Conservation (phyloP, 352 stramenopile species). For the Globisporangium alternatum region DNA sequence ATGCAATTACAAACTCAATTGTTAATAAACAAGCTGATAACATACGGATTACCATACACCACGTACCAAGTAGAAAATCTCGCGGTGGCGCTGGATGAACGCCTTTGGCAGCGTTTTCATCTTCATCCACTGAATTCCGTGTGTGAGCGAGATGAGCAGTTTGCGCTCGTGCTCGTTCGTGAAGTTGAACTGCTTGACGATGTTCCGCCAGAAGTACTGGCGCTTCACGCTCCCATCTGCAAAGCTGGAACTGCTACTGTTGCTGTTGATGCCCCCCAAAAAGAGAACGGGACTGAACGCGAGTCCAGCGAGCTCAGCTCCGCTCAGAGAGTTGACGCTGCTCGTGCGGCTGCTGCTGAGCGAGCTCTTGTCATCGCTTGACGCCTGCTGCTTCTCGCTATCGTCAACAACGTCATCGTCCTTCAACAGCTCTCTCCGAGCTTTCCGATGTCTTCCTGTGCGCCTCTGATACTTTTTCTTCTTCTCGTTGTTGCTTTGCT, state of each 20-base stretch:
- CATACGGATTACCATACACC: not conserved
- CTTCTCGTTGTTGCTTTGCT: not conserved
- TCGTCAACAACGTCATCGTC: not conserved
- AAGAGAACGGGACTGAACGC: not conserved
- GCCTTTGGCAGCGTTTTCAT: conserved; percentile 40
- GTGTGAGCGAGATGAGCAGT: conserved; percentile 61
- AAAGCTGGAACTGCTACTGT: not conserved
- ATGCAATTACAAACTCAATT: not conserved
- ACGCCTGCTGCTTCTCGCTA: not conserved
- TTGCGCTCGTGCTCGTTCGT: conserved; percentile 55
- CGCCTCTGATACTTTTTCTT: not conserved
- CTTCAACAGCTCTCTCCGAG: not conserved
- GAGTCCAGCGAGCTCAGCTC: not conserved
- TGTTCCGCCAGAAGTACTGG: conserved; percentile 70
- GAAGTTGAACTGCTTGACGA: conserved; percentile 83
- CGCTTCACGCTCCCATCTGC: conserved; percentile 24
- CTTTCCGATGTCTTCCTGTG: not conserved
- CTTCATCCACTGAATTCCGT: conserved; percentile 62
- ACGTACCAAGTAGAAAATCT: conserved; percentile 72
- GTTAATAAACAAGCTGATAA: not conserved
- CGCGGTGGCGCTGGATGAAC: conserved; percentile 69
- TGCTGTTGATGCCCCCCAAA: not conserved
- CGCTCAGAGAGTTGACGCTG: conserved; percentile 9
- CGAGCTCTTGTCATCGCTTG: not conserved
- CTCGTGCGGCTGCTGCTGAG: conserved; percentile 15